These are phyloP conservation scores for Moesziomyces antarcticus DNA, from an alignment of 1,284 basidiomycete species.

Conservation along the genomic window DNA sequence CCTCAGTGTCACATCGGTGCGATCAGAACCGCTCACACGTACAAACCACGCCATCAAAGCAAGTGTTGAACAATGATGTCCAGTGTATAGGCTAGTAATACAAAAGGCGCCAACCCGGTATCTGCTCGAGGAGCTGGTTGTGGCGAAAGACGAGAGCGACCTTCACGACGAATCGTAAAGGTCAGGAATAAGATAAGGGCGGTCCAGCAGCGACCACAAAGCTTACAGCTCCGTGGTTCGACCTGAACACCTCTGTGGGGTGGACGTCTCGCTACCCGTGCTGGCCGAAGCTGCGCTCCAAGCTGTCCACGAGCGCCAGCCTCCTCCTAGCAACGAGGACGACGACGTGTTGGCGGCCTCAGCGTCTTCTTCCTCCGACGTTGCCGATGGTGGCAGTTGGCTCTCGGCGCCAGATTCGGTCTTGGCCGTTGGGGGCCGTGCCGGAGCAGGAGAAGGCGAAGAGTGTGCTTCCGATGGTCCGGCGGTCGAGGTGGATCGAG, in stretches of 20 bases:
- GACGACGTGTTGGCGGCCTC: slow-evolving; percentile 7
- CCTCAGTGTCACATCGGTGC: too few relatives aligned
- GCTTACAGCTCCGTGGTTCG: too few relatives aligned
- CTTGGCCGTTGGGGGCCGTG: not conserved
- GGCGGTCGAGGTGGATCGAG: slow-evolving; percentile 13
- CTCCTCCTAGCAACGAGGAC: slow-evolving; percentile 13
- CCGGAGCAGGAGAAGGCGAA: not conserved
- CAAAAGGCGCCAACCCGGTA: slow-evolving; percentile 22
- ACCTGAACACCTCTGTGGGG: slow-evolving; percentile 6
- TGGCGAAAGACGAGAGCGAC: not conserved
- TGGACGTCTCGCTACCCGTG: slow-evolving; percentile 3
- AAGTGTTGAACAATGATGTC: not conserved
- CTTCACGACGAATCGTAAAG: not conserved
- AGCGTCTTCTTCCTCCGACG: not conserved
- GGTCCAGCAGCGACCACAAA: too few relatives aligned
- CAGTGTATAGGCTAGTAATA: slow-evolving; percentile 20
- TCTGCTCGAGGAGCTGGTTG: slow-evolving; percentile 21
- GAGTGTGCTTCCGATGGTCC: not conserved
- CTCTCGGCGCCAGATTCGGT: not conserved
- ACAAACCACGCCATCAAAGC: too few relatives aligned
- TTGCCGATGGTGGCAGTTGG: not conserved
- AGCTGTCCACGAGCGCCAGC: slow-evolving; percentile 35
- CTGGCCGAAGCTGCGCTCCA: slow-evolving; percentile 23
- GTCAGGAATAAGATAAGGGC: not conserved
- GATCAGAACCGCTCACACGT: too few relatives aligned